These are phyloP conservation scores for Debaryomyces psychrophilus DNA, from an alignment of 1,139 yeast species.

Conservation along the genomic window DNA sequence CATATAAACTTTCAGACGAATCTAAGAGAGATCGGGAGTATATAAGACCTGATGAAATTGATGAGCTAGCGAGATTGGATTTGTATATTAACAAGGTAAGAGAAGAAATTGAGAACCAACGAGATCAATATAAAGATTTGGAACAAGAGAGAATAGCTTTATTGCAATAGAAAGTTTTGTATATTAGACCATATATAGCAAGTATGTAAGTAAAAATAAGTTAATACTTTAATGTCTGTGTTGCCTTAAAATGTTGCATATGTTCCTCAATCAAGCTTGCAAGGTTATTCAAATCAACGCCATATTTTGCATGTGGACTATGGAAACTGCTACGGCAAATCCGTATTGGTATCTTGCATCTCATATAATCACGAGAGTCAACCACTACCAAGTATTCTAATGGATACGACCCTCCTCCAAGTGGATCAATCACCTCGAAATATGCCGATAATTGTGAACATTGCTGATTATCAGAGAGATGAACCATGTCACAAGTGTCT, in stretches of 20 bases:
- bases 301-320: conserved; percentile 24
- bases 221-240: conserved; percentile 1
- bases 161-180: conserved; percentile 28
- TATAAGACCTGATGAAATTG: conserved; percentile 59
- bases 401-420: conserved; percentile 57
- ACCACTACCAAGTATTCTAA: conserved; percentile 42
- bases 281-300: conserved; percentile 24
- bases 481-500: conserved; percentile 8
- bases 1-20: conserved; percentile 55
- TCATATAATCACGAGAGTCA: conserved; percentile 25
- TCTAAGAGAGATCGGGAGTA: conserved; percentile 47
- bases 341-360: conserved; percentile 29
- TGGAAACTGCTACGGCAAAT: conserved; percentile 17
- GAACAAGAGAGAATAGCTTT: conserved; percentile 52
- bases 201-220: not conserved
- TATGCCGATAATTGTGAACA: conserved; percentile 28
- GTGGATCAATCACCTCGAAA: conserved; percentile 43
- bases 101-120: conserved; percentile 56
- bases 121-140: conserved; percentile 53
- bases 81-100: conserved; percentile 66
- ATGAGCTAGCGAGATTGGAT: conserved; percentile 75
- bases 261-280: conserved; percentile 27
- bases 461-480: conserved; percentile 16
- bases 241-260: conserved; percentile 16
- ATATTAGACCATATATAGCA: conserved; percentile 7